These are phyloP conservation scores for Umbelopsis sp. DNA, from an alignment of 192 early-diverging fungal genomes.

Conservation along the genomic window DNA sequence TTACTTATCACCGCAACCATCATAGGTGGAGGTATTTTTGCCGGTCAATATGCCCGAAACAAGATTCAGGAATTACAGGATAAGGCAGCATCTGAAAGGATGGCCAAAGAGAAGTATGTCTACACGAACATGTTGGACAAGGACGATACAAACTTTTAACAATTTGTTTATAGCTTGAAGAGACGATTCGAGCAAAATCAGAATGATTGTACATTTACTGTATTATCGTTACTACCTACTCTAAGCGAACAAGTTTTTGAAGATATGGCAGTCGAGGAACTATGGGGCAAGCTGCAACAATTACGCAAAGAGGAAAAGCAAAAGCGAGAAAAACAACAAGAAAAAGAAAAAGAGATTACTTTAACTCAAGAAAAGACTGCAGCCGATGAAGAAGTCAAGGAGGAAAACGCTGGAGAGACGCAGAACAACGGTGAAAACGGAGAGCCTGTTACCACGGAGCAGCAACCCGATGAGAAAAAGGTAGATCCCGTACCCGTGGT, in stretches of 20 bases:
- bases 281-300: slow-evolving; percentile 67
- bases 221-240: slow-evolving; percentile 81
- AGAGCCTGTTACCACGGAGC: neutral
- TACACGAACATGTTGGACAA: neutral
- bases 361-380: neutral
- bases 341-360: slow-evolving; percentile 6
- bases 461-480: neutral
- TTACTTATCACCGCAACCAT: slow-evolving; percentile 66
- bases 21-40: slow-evolving; percentile 71
- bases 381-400: slow-evolving; percentile 4
- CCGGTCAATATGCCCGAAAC: slow-evolving; percentile 70
- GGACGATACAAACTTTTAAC: neutral
- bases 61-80: slow-evolving; percentile 77
- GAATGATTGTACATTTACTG: slow-evolving; percentile 85
- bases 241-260: slow-evolving; percentile 77
- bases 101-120: slow-evolving; percentile 76
- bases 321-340: slow-evolving; percentile 20
- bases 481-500: neutral
- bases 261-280: slow-evolving; percentile 78
- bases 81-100: slow-evolving; percentile 62
- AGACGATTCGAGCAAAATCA: slow-evolving; percentile 94
- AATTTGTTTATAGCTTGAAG: slow-evolving; percentile 63
- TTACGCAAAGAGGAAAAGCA: slow-evolving; percentile 35
- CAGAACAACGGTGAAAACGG: neutral
- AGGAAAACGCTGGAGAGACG: neutral